Percentiles rank a stretch among this genome's conserved stretches.
These are phyloP conservation scores for Scedosporium apiospermum DNA, from an alignment of 2,329 filamentous ascomycete genomes.

Conservation along the genomic window DNA sequence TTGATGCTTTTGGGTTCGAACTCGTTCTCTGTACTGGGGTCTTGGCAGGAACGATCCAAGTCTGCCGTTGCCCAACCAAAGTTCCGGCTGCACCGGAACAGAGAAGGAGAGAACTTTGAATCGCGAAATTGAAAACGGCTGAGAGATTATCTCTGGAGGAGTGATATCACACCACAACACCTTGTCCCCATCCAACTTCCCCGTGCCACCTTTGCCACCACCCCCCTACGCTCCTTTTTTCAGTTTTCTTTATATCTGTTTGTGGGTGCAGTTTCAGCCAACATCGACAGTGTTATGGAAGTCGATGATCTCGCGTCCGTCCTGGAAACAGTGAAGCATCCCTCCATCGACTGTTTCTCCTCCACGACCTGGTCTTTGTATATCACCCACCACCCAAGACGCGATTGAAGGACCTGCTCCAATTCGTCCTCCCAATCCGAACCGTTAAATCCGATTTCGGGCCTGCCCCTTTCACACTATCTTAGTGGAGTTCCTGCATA, in stretches of 20 bases:
- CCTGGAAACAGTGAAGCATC: neutral
- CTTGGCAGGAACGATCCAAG: neutral
- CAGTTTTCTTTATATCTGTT: constrained; percentile 1
- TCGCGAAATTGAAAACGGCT: neutral
- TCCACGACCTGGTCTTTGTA: neutral
- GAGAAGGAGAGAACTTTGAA: neutral
- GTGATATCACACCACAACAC: constrained; percentile 3
- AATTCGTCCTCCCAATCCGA: neutral
- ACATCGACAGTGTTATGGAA: constrained; percentile 1
- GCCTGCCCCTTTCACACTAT: neutral
- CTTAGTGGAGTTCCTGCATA: neutral
- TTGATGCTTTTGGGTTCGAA: neutral
- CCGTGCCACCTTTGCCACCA: neutral
- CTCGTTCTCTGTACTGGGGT: neutral
- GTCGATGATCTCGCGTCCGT: neutral
- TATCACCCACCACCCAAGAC: neutral
- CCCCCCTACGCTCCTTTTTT: constrained; percentile 6
- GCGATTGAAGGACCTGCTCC: neutral
- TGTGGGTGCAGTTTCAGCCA: neutral
- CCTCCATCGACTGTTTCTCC: neutral
- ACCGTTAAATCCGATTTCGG: neutral
- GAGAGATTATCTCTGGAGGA: neutral
- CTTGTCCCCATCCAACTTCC: constrained; percentile 5
- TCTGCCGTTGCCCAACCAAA: neutral
- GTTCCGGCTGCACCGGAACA: neutral